Base-by-base conservation (phyloP, 2,329 filamentous ascomycete species). In the Alternaria infectoria region DNA sequence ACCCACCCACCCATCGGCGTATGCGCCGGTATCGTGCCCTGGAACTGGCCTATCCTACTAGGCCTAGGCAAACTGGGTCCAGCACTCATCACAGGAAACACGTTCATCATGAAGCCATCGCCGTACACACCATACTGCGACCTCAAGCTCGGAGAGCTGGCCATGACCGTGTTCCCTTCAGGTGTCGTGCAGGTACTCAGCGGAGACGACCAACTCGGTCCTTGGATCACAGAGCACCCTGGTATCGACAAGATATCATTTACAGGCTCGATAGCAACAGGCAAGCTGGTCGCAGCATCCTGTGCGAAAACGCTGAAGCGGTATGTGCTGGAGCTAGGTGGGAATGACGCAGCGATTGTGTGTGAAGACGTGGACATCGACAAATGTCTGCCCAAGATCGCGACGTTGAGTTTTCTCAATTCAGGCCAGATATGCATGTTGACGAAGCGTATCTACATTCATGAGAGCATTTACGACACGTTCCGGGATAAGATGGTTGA, bases 231-330 rank as follows among this genome's bases (percentile, higher is more conserved):
- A 0, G 78, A 77, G 10, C 88, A 90, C 68, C 86, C 86, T 0
- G 86, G 82, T 10, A 84, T 90, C 60, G 83, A 85, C 65, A 90
- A 89, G 81, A 85, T 90, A 70, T 83, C 82, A 59, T 90, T 91
- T 76, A 90, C 88, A 0, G 88, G 89, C 3, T 89, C 86, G 7
- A 86, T 83, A 3, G 79, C 81, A 0, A 89, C 86, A 0, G 88
- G 88, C 2, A 89, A 89, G 79, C 83, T 83, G 72, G 85, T 90
- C 40, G 84, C 88, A 80, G 83, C 83, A 50, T 83, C 81, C 19
- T 85, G 83, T 57, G 83, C 85, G 13, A 82, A 83, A 70, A 87
- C 86, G 17, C 76, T 90, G 40, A 90, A 89, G 81, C 82, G 87
- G 30, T 83, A 87, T 15, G 87, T 85, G 1, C 89, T 9, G 6